Evolutionary conservation across 805 yeast species (phyloP).

Genomic region (Wickerhamiella brachini): DNA sequence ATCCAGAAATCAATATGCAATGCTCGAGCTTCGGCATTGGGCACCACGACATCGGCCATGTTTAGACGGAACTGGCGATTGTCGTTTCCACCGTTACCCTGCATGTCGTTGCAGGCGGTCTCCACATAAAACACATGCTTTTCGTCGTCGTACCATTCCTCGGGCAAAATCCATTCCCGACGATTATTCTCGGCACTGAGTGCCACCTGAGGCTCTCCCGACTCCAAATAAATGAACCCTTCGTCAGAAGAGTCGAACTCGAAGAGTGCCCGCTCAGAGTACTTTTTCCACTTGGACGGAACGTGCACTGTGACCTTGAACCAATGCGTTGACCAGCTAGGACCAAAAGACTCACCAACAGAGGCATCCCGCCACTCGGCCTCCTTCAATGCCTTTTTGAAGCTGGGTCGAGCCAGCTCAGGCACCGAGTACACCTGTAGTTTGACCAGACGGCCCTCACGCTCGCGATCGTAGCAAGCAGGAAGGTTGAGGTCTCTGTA

Average conservation of each 20-base stretch:
- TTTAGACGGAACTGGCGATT: conserved; percentile 55
- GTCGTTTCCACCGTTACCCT: conserved; percentile 64
- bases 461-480: conserved; percentile 53
- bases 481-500: conserved; percentile 64
- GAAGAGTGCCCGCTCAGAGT: conserved; percentile 42
- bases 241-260: conserved; percentile 84
- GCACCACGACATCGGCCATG: conserved; percentile 66
- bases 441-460: conserved; percentile 43
- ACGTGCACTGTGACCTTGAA: conserved; percentile 54
- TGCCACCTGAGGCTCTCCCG: conserved; percentile 67
- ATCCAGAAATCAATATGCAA: conserved; percentile 74
- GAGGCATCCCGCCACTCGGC: conserved; percentile 31
- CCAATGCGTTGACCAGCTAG: conserved; percentile 97
- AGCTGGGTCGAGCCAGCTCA: conserved; percentile 48
- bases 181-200: conserved; percentile 71
- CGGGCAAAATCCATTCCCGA: conserved; percentile 55
- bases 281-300: conserved; percentile 42
- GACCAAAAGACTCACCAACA: conserved; percentile 73
- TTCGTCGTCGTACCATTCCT: conserved; percentile 35
- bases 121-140: conserved; percentile 68
- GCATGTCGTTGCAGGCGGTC: conserved; percentile 90
- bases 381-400: conserved; percentile 41
- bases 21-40: conserved; percentile 67
- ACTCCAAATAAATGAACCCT: conserved; percentile 57
- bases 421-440: conserved; percentile 65